Evolutionary conservation across 2,329 filamentous ascomycete genomes (phyloP).

Genomic region (Fusarium armeniacum): DNA sequence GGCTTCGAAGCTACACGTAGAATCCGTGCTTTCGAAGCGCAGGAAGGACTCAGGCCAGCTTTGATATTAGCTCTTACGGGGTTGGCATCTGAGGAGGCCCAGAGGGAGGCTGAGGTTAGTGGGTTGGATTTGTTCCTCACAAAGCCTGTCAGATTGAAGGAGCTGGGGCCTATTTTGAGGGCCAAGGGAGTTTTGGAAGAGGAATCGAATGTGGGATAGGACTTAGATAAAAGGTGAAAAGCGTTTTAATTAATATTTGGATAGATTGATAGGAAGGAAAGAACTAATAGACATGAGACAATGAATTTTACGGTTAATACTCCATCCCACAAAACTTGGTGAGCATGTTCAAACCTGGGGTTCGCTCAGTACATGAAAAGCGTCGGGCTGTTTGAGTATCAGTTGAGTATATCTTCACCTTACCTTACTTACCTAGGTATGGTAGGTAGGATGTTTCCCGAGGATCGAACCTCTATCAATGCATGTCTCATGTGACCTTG

Average conservation of each 20-base stretch:
- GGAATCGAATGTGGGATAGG: constrained; percentile 25
- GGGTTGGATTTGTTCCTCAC: constrained; percentile 69
- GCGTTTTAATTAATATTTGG: background rate
- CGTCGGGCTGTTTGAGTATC: too few relatives aligned
- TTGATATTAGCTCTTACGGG: constrained; percentile 68
- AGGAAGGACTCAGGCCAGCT: constrained; percentile 57
- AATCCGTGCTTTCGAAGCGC: constrained; percentile 65
- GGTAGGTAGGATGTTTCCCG: too few relatives aligned
- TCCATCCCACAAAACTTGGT: accelerated
- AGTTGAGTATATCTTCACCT: background rate
- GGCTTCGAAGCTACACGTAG: constrained; percentile 64
- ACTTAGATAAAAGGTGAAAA: background rate
- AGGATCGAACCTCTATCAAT: too few relatives aligned
- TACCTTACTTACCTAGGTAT: background rate
- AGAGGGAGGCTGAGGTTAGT: constrained; percentile 66
- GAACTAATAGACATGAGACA: background rate
- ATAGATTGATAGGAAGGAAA: constrained; percentile 1
- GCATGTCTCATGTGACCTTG: background rate
- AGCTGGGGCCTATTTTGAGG: constrained; percentile 50
- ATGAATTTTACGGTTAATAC: too few relatives aligned
- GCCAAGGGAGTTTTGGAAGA: constrained; percentile 37
- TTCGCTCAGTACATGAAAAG: background rate
- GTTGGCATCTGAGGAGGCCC: constrained; percentile 62
- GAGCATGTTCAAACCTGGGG: too few relatives aligned
- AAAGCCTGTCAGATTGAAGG: constrained; percentile 64